Evolutionary conservation across 495 filamentous ascomycete genomes (phyloP), one percentile per base, ranked within the genome.

Genomic region (Aspergillus campestris): DNA sequence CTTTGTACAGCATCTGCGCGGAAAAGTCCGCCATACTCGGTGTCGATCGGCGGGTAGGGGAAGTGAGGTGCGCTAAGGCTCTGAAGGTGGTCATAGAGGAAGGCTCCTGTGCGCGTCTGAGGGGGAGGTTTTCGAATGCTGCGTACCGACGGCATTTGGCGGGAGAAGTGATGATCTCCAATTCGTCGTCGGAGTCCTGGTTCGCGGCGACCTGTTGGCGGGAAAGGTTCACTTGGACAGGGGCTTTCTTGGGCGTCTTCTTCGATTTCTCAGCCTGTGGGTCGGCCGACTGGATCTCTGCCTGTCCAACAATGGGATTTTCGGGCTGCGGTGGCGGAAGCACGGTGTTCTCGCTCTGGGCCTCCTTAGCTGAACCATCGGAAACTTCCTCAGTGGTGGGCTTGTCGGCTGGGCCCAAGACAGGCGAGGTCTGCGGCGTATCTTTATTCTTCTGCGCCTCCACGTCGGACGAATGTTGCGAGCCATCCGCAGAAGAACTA

Each of bases 21-120:
- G 88, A 78, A 34, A 97, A 68, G 48, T 92, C 80, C 7, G 77
- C 74, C 1, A 74, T 59, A 6, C 77, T 86, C 72, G 95, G 83
- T 6, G 72, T 73, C 50, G 50, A 64, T 64, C 57, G 73, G 64
- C 60, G 79, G 74, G 45, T 73, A 55, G 59, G 84, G 64, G 54
- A 84, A n/a, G 70, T 79, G 32, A 94, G 58, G 51, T 89, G 83
- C 7, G 90, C 87, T 18, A 95, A 72, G 38, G 79, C 77, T 41
- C 83, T 82, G 10, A 92, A 71, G 13, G 71, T 75, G 34, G 79
- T 74, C 52, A 94, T 72, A 7, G 84, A 73, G n/a, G 66, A 61
- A 3, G 82, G 71, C 56, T 89, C 83, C 29, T 78, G 71, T 28
- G 68, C 52, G 44, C 75, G 72, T 38, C 69, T 73, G 4, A 70